These are phyloP conservation scores for Fusarium udum DNA, from an alignment of 2,329 filamentous ascomycete species.

Conservation along the genomic window DNA sequence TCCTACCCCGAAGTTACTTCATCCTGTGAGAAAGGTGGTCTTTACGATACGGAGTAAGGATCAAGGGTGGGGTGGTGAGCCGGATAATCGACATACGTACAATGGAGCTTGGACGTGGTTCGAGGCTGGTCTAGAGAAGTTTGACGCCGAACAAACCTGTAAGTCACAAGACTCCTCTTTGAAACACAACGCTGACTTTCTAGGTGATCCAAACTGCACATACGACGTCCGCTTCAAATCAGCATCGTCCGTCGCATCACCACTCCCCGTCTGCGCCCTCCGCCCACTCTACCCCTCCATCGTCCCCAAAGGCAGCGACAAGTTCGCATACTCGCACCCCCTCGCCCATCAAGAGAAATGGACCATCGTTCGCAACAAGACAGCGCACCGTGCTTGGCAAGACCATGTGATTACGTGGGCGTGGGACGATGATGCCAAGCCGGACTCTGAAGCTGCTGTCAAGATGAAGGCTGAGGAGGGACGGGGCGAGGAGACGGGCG, in stretches of 20 bases:
- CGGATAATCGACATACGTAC: constrained; percentile 51
- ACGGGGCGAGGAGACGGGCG: constrained; percentile 60
- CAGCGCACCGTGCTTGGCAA: constrained; percentile 47
- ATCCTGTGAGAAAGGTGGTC: constrained; percentile 68
- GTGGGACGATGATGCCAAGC: constrained; percentile 58
- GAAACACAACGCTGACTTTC: neutral
- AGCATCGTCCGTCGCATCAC: constrained; percentile 24
- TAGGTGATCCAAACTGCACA: constrained; percentile 46
- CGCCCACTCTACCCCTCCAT: constrained; percentile 50
- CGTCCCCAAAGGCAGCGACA: constrained; percentile 20
- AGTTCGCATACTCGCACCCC: constrained; percentile 50
- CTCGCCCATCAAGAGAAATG: constrained; percentile 49
- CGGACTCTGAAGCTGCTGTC: constrained; percentile 53
- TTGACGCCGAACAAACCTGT: constrained; percentile 52
- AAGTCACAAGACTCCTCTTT: constrained; percentile 1
- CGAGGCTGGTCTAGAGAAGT: constrained; percentile 67
- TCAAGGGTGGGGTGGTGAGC: constrained; percentile 63
- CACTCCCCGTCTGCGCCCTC: constrained; percentile 49
- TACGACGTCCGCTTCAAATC: constrained; percentile 44
- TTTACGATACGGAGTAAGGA: constrained; percentile 67
- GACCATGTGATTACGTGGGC: constrained; percentile 64
- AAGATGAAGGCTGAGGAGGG: constrained; percentile 54
- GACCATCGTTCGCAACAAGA: constrained; percentile 60
- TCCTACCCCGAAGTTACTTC: constrained; percentile 52
- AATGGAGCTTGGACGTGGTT: constrained; percentile 69